Conservation (phyloP, 805 yeast genomes). For the Spathaspora girioi region DNA sequence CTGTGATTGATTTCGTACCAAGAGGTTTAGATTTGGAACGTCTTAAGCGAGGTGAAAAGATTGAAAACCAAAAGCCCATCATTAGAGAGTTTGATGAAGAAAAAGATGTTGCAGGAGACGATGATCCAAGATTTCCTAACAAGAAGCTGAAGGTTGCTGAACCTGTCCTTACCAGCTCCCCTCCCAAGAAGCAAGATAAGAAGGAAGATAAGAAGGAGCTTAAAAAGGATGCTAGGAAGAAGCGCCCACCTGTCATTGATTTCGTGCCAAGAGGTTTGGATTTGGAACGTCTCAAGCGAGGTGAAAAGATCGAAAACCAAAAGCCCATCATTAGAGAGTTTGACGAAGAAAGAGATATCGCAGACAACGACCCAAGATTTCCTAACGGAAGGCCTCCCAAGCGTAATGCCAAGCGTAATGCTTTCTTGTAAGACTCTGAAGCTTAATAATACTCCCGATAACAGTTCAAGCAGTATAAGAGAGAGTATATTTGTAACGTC, state of each 20-base stretch:
- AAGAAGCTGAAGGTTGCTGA: not conserved
- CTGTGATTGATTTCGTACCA: not conserved
- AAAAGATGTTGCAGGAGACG: not conserved
- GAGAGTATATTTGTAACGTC: no score
- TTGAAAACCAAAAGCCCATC: not conserved
- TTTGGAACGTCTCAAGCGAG: not conserved
- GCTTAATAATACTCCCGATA: no score
- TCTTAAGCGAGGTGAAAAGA: constrained; percentile 1
- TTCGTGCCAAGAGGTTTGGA: not conserved
- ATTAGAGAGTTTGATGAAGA: not conserved
- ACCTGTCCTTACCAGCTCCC: no score
- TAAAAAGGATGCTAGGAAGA: not conserved
- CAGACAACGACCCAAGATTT: not conserved
- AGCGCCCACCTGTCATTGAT: not conserved
- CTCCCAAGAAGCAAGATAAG: no score
- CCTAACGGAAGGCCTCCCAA: not conserved
- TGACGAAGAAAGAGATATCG: not conserved
- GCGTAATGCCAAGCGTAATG: no score
- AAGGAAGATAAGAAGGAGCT: not conserved
- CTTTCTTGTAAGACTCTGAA: no score
- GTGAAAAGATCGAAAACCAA: not conserved
- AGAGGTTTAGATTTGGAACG: not conserved
- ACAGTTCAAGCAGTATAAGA: no score
- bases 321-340: not conserved
- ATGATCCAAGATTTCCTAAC: not conserved